These are phyloP conservation scores for Penicillium soppii DNA, from an alignment of 495 filamentous ascomycete genomes.

Conservation along the genomic window DNA sequence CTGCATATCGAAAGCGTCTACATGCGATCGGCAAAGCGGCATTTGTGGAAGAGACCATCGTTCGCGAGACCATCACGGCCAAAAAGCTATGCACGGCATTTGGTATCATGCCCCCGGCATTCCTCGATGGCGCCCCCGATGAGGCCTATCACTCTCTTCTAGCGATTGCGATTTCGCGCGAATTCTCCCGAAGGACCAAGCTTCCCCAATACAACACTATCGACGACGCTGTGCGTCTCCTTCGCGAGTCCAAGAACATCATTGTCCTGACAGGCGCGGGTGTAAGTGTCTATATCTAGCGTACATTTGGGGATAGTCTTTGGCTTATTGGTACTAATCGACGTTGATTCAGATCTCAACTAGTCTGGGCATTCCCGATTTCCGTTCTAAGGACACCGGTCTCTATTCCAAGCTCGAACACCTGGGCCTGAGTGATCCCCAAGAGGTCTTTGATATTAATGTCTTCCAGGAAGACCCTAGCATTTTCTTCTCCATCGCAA, in stretches of 20 bases:
- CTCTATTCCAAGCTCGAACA: slow-evolving; percentile 74
- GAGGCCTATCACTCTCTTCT: slow-evolving; percentile 73
- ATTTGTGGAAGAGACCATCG: slow-evolving; percentile 73
- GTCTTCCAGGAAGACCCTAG: slow-evolving; percentile 82
- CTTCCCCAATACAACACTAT: slow-evolving; percentile 79
- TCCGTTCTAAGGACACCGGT: slow-evolving; percentile 65
- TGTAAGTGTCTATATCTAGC: slow-evolving; percentile 37
- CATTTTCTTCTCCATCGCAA: slow-evolving; percentile 90
- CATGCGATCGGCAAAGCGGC: slow-evolving; percentile 71
- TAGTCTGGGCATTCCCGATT: slow-evolving; percentile 67
- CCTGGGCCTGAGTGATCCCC: slow-evolving; percentile 76
- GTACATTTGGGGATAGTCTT: not conserved
- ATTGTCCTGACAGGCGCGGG: slow-evolving; percentile 94
- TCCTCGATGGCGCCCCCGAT: slow-evolving; percentile 72
- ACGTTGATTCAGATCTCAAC: slow-evolving; percentile 62
- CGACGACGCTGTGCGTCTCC: slow-evolving; percentile 79
- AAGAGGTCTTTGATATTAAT: slow-evolving; percentile 91
- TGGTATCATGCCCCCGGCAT: slow-evolving; percentile 71
- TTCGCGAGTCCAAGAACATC: slow-evolving; percentile 76
- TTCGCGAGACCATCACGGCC: slow-evolving; percentile 64
- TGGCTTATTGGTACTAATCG: not conserved
- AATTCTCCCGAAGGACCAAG: slow-evolving; percentile 78
- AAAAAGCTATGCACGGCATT: slow-evolving; percentile 93
- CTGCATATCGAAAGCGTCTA: slow-evolving; percentile 64
- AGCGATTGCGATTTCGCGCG: slow-evolving; percentile 74